Base-by-base conservation (phyloP, 176 grass and related monocot species). In the Phyllostachys edulis region DNA sequence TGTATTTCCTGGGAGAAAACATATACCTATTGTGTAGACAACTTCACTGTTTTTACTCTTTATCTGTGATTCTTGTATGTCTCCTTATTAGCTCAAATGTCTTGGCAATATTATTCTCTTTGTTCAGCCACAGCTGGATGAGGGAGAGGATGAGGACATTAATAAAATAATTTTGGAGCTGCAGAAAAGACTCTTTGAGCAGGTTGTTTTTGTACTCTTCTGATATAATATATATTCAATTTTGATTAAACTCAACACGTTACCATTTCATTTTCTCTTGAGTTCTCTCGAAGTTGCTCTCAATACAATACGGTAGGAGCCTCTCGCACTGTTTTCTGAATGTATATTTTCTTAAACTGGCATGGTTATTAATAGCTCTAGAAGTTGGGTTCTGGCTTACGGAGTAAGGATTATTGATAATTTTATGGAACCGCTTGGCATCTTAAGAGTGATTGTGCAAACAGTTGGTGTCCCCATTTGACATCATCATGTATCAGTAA, bases 141-240 rank as follows among this genome's bases (percentile, higher is more conserved):
- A 95, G 56, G 85, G 85, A 72, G 90, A 95, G 29, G 71, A 81
- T 37, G 83, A 78, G 57, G 81, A 85, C 78, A 84, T 92, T 61
- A 88, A 88, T 80, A 92, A 80, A 80, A 77, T 68, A 76, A 91
- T 91, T 80, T 86, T 76, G 63, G 88, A 90, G 78, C 82, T 95
- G 40, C 85, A 92, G 87, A 90, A 90, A 79, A 79, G 80, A 75
- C 85, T 95, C 40, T 83, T 61, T 71, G 86, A 88, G 40, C 87
- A 90, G 90, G 92, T 94, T 74, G 1, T 55, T 50, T 55, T 10
- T 23, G 21, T 59, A 23, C 8, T 66, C 39, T 4, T 69, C 67
- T 42, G 20, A 55, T 55, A 20, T 1, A 50, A 20, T 55, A 55
- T 20, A 20, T 23, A 46, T 49, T n/a, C 26, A 81, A 26, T 70